Conservation (phyloP, 2,329 filamentous ascomycete genomes). For the Aspergillaceae sp. region DNA sequence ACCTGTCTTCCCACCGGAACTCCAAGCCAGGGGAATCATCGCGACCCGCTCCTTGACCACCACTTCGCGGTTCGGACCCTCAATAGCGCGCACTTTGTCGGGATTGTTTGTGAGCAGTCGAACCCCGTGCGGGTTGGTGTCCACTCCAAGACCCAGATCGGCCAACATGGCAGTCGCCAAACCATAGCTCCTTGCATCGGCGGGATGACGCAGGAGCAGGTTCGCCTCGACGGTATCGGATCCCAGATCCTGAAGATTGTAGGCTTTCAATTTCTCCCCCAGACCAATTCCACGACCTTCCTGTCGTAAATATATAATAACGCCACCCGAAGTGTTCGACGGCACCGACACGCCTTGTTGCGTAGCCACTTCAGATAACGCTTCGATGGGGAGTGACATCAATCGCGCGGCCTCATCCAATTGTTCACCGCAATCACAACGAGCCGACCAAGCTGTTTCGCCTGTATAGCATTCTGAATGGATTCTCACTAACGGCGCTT, state of each 20-base stretch:
- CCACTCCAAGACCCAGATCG: constrained; percentile 64
- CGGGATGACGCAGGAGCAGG: constrained; percentile 78
- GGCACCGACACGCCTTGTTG: constrained; percentile 25
- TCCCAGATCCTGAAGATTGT: constrained; percentile 92
- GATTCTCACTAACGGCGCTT: constrained; percentile 75
- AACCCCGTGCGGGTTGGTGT: constrained; percentile 55
- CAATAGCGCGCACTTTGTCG: constrained; percentile 89
- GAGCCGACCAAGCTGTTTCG: constrained; percentile 95
- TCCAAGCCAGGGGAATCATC: constrained; percentile 94
- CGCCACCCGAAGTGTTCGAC: constrained; percentile 60
- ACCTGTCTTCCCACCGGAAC: constrained; percentile 64
- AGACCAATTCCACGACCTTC: constrained; percentile 93
- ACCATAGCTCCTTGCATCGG: constrained; percentile 89
- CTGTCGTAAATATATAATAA: constrained; percentile 91
- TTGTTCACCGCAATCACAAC: constrained; percentile 96
- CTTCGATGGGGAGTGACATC: constrained; percentile 61
- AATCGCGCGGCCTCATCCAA: constrained; percentile 89
- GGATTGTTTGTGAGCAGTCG: constrained; percentile 91
- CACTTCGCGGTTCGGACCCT: constrained; percentile 82
- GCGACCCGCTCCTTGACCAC: constrained; percentile 81
- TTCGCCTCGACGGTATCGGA: constrained; percentile 98
- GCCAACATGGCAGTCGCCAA: constrained; percentile 90
- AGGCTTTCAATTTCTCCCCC: constrained; percentile 92
- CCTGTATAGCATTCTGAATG: constrained; percentile 98
- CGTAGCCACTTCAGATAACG: constrained; percentile 20